Evolutionary conservation across 1,284 basidiomycete genomes (phyloP), one percentile per base, ranked within the genome.

Genomic region (Schizophyllum commune): DNA sequence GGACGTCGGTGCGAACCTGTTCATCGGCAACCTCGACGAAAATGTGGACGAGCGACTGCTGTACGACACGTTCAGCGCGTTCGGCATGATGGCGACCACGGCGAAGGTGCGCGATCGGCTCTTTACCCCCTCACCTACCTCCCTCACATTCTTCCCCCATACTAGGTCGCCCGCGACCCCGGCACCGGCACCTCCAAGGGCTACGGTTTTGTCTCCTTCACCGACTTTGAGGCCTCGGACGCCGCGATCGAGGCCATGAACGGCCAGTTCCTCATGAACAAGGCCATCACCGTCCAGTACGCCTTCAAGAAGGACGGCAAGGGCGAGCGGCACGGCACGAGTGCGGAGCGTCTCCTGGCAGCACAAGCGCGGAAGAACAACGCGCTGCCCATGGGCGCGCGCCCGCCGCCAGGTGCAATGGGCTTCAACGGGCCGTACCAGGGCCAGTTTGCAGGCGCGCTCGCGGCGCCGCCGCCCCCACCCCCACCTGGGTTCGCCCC

Each of bases 251-350:
- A 98, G 74, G 86, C 94, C 20, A 96, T 99, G 93, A 96, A 98
- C 69, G 87, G 88, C 56, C 96, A 99, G 71, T 98, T 94, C 83
- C 81, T 99, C 56, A 95, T 96, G 88, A 98, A 98, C 80, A 97
- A 97, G 75, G 91, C 95, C 62, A 92, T 98, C 71, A 89, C 89
- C 17, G 95, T 98, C 15, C 94, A 96, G 73, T 98, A 97, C 72
- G 96, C 96, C 4, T 96, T 98, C 83, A 98, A 98, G 75, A 98
- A 98, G 78, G 97, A 99, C 69, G 94, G 93, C 60, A 98, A 98
- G 74, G 95, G 96, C 63, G 96, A 99, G 74, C 85, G 96, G 17
- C 97, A 99, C 70, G 97, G 96, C 47, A 97, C 96, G 4, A 82
- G 91, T 20, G 96, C 97, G 1, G 96, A 99, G 76, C 88, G 96